Evolutionary conservation across 148 eudicot species (phyloP).

Genomic region (Arbutus unedo): DNA sequence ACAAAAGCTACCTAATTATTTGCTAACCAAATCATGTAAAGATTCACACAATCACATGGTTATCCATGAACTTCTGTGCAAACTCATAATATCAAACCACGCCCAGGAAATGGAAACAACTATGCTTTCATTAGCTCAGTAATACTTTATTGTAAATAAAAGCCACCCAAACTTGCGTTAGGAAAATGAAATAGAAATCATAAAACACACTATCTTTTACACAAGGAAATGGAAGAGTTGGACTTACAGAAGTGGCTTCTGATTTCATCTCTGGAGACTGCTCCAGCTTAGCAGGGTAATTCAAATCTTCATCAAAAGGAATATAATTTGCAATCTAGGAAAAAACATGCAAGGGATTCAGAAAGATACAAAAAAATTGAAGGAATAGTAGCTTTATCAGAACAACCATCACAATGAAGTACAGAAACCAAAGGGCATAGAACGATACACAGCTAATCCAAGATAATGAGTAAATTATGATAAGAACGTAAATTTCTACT

Average conservation of each 20-base stretch:
- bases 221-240: background rate
- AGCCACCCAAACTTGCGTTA: background rate
- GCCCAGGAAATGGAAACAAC: background rate
- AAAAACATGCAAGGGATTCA: constrained; percentile 18
- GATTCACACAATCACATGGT: background rate
- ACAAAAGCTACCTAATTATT: background rate
- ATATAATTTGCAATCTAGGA: constrained; percentile 87
- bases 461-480: background rate
- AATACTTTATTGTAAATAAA: background rate
- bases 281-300: constrained; percentile 92
- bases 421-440: background rate
- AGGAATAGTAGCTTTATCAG: background rate
- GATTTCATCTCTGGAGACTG: constrained; percentile 46
- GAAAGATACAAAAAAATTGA: background rate
- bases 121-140: background rate
- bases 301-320: constrained; percentile 82
- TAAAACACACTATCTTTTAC: background rate
- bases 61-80: constrained; percentile 1
- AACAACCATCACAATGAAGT: background rate
- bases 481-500: background rate
- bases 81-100: background rate
- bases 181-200: background rate
- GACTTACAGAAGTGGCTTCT: constrained; percentile 68
- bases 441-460: background rate
- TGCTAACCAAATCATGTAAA: background rate